Evolutionary conservation across 805 yeast genomes (phyloP).

Genomic region (Maudiozyma bulderi): DNA sequence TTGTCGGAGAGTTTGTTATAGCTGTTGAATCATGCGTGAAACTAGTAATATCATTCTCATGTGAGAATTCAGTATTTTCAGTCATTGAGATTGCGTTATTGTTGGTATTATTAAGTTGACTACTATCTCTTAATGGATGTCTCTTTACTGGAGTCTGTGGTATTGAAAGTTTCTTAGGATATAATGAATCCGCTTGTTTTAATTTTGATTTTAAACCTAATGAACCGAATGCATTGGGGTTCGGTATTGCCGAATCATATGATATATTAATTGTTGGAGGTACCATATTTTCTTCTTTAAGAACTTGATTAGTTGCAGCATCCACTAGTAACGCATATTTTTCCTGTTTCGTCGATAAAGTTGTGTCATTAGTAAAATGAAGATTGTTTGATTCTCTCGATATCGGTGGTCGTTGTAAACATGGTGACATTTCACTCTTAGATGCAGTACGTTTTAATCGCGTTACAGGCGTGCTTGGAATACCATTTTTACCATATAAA

Average conservation of each 20-base stretch:
- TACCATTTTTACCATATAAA: not conserved
- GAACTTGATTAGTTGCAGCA: not conserved
- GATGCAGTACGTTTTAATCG: constrained; percentile 19
- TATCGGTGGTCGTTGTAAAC: constrained; percentile 20
- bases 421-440: constrained; percentile 25
- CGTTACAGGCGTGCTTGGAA: constrained; percentile 13
- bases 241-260: constrained; percentile 18
- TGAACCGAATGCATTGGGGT: constrained; percentile 20
- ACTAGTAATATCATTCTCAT: constrained; percentile 8
- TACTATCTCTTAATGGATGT: constrained; percentile 18
- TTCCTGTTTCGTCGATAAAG: not conserved
- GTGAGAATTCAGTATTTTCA: constrained; percentile 11
- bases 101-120: constrained; percentile 2
- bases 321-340: not conserved
- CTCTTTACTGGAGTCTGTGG: constrained; percentile 29
- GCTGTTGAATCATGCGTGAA: constrained; percentile 14
- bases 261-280: constrained; percentile 1
- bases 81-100: constrained; percentile 5
- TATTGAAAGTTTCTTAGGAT: constrained; percentile 17
- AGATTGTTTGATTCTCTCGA: not conserved
- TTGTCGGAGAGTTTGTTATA: constrained; percentile 13
- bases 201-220: constrained; percentile 25
- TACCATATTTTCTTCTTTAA: not conserved
- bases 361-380: constrained; percentile 5
- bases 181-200: constrained; percentile 6